A percentile compares a stretch with the other conserved stretches of the same genome.
Evolutionary conservation across 2,329 filamentous ascomycete genomes (phyloP).

Genomic region (Proliferodiscus dingleyae): DNA sequence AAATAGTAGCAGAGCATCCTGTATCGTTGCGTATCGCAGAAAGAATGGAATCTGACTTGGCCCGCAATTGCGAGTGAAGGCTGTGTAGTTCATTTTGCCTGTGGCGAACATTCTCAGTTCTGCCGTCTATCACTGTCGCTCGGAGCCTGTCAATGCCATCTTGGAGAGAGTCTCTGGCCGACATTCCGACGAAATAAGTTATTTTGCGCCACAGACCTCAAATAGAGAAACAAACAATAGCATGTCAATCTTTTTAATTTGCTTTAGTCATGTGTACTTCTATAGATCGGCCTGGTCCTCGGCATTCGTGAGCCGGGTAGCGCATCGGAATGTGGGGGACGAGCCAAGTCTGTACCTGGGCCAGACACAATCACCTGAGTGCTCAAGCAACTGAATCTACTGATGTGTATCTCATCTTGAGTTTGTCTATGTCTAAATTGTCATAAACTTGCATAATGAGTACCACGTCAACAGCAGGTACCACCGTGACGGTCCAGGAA

Average conservation of each 20-base stretch:
- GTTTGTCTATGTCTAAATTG: background rate
- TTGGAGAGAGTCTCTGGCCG: background rate
- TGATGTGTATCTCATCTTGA: too few species aligned
- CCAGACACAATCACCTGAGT: background rate
- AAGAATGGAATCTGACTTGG: conserved; percentile 33
- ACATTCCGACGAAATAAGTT: background rate
- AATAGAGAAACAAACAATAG: background rate
- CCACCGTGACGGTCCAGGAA: conserved; percentile 19
- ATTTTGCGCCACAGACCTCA: background rate
- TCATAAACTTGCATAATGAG: background rate
- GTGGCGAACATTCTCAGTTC: conserved; percentile 41
- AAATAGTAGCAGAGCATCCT: conserved; percentile 33
- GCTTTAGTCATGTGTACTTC: background rate
- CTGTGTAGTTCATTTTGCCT: conserved; percentile 41
- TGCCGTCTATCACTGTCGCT: conserved; percentile 38
- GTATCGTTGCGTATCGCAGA: conserved; percentile 39
- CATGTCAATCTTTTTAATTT: background rate
- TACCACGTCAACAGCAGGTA: background rate
- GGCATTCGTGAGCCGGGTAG: background rate
- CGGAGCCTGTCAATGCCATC: conserved; percentile 22
- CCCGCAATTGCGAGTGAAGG: conserved; percentile 37
- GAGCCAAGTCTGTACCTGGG: background rate
- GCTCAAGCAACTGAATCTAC: too few species aligned
- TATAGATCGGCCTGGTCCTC: conserved; percentile 2
- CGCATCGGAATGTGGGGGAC: background rate